Conservation (phyloP, 352 stramenopile species). For the Globisporangium parvum region DNA sequence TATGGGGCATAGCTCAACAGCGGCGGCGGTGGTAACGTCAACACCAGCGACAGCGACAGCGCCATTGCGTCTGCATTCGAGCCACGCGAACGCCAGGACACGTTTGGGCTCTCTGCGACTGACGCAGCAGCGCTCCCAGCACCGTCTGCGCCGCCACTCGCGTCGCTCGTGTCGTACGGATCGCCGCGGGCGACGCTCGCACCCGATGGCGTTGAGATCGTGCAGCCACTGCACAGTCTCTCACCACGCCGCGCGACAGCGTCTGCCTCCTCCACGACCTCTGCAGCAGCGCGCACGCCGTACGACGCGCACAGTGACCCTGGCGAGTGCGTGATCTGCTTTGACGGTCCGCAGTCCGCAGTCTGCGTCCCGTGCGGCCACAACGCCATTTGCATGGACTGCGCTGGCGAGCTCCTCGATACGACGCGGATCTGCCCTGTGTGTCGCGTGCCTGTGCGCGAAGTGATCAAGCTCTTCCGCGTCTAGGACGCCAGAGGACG, state of each 20-base stretch:
- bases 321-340: conserved; percentile 79
- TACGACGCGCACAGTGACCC: conserved; percentile 1
- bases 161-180: conserved; percentile 12
- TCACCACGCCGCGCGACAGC: conserved; percentile 7
- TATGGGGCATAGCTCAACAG: background rate
- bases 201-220: conserved; percentile 73
- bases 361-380: conserved; percentile 83
- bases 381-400: conserved; percentile 84
- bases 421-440: conserved; percentile 66
- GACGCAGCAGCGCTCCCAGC: conserved; percentile 3
- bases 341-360: conserved; percentile 64
- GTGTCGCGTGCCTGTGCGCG: conserved; percentile 63
- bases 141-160: conserved; percentile 32
- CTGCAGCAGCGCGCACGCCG: background rate
- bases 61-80: conserved; percentile 24
- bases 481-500: too few relatives aligned
- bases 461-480: conserved; percentile 73
- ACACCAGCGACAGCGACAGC: conserved; percentile 7
- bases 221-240: conserved; percentile 33
- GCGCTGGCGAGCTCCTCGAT: conserved; percentile 56
- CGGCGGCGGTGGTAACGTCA: background rate
- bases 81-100: background rate
- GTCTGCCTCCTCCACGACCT: too few relatives aligned
- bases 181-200: conserved; percentile 46
- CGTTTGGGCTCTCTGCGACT: background rate